Evolutionary conservation across 1,284 basidiomycete species (phyloP), one percentile per base, ranked within the genome.

Genomic region (Grifola frondosa): DNA sequence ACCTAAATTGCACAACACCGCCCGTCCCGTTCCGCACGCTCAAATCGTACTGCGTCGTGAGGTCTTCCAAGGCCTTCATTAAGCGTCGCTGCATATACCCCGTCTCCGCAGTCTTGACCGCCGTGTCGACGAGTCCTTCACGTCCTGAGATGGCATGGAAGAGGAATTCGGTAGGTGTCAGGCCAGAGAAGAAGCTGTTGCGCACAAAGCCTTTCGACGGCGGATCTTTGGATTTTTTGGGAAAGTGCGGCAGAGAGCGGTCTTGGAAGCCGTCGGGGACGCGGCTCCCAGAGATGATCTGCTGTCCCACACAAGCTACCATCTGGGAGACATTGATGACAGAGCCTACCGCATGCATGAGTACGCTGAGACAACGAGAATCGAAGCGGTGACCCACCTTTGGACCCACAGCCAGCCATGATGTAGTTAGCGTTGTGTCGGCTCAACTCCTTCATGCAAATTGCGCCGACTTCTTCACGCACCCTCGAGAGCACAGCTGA

Each of bases 291-390:
- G 90, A 84, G 56, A 99, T 98, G 68, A 98, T 98, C 63, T 99
- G 96, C 63, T 99, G 96, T 9, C 96, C 96, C 54, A 99, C 96
- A 80, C 94, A 97, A 55, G 96, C 97, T 46, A 98, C 96, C 96
- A 99, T 99, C 70, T 99, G 96, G n/a, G 93, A 96, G 45, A 99
- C 96, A 67, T 99, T 99, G 70, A 99, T 97, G 53, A 94, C 91
- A 56, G 95, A 97, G 64, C 95, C 92, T 95, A 36, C 5, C 13
- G 13, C 2, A 8, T 10, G 19, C 13, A 29, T 8, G 33, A 20
- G n/a, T n/a, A n/a, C n/a, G n/a, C n/a, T n/a, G 24, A 15, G 10
- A 23, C 40, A 23, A 25, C 49, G 24, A 33, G 29, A 19, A 37
- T 46, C 24, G 7, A 24, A 28, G 3, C 11, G 31, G 19, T 10